Evolutionary conservation across 2,329 filamentous ascomycete genomes (phyloP).

Genomic region (Colletotrichum cuscutae): DNA sequence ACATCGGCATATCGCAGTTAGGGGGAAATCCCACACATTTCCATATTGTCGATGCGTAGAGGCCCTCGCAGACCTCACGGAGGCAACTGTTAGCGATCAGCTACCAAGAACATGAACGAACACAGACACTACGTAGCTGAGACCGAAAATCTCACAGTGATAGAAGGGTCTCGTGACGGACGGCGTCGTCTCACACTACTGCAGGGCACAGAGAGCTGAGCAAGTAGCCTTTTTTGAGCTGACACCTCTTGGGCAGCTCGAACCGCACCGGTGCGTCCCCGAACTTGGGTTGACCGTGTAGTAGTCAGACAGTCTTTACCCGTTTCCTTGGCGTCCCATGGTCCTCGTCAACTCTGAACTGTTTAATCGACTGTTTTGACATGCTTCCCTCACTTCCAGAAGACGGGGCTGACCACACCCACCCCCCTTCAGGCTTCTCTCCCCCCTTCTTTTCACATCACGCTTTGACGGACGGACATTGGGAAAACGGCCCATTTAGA

Average conservation of each 20-base stretch:
- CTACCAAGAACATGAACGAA: background rate
- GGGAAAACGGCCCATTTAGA: background rate
- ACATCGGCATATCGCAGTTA: background rate
- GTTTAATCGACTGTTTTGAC: background rate
- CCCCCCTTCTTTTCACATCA: background rate
- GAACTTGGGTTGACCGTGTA: background rate
- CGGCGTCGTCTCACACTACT: constrained; percentile 19
- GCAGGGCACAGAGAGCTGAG: constrained; percentile 5
- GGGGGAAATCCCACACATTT: background rate
- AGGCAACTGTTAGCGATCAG: background rate
- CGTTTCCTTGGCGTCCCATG: constrained; percentile 11
- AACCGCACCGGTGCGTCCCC: background rate
- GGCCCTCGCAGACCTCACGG: background rate
- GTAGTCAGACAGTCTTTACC: background rate
- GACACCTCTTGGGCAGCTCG: constrained; percentile 17
- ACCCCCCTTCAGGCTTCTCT: background rate
- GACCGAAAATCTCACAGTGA: background rate
- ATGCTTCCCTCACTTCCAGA: constrained; percentile 14
- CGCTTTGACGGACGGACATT: background rate
- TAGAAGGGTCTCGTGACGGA: background rate
- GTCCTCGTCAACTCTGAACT: background rate
- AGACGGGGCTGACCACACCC: background rate
- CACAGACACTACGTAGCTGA: background rate
- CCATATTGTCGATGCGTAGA: background rate
- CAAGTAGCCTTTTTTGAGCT: background rate